Percentiles rank a stretch among this genome's conserved stretches.
These are phyloP conservation scores for Scedosporium dehoogii DNA, from an alignment of 2,329 filamentous ascomycete species.

Conservation along the genomic window DNA sequence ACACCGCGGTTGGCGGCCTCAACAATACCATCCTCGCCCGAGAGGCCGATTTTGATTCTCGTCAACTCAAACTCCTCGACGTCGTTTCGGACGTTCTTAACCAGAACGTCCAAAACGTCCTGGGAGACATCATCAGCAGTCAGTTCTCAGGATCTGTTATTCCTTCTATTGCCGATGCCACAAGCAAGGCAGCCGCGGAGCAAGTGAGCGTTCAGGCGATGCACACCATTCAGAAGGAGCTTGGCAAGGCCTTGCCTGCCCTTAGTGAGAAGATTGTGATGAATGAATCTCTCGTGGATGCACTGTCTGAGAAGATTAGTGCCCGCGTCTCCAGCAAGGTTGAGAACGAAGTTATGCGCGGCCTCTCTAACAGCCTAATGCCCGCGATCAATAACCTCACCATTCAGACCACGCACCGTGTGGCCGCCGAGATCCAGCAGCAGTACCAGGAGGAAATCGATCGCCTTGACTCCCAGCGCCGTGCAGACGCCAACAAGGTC, in stretches of 20 bases:
- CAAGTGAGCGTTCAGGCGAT: constrained; percentile 61
- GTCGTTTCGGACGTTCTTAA: constrained; percentile 52
- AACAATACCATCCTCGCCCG: constrained; percentile 52
- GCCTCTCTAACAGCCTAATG: constrained; percentile 53
- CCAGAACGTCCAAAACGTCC: constrained; percentile 57
- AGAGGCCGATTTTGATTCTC: constrained; percentile 40
- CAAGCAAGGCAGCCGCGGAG: constrained; percentile 58
- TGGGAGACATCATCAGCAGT: constrained; percentile 65
- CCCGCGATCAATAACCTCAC: constrained; percentile 58
- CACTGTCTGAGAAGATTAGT: constrained; percentile 3
- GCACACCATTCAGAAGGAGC: constrained; percentile 59
- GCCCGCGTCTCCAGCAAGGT: constrained; percentile 32
- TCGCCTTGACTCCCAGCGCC: constrained; percentile 39
- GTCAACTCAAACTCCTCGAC: constrained; percentile 44
- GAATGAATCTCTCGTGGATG: constrained; percentile 3
- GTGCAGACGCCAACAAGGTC: constrained; percentile 52
- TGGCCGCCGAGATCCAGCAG: constrained; percentile 59
- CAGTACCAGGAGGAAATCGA: constrained; percentile 42
- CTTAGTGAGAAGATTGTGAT: constrained; percentile 30
- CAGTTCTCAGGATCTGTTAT: constrained; percentile 69
- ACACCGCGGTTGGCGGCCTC: constrained; percentile 45
- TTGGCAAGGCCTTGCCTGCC: constrained; percentile 59
- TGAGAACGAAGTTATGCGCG: constrained; percentile 56
- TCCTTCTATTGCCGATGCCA: constrained; percentile 60
- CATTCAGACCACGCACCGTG: constrained; percentile 55